These are phyloP conservation scores for Lyophyllum shimeji DNA, from an alignment of 768 basidiomycete species.

Conservation along the genomic window DNA sequence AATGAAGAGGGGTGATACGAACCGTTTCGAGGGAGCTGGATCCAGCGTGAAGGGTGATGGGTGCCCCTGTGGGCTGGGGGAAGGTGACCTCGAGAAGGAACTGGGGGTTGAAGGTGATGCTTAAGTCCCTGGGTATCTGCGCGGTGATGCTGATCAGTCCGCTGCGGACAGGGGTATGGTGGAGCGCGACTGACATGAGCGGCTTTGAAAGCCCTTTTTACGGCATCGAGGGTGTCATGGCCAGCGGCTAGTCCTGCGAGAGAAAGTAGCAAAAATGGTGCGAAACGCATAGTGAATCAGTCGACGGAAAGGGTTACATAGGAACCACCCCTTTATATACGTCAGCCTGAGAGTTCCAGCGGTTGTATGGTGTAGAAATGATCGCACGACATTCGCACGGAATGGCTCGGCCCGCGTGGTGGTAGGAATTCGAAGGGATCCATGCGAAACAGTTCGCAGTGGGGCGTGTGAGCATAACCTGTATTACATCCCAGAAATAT, in stretches of 20 bases:
- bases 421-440: not conserved
- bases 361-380: not conserved
- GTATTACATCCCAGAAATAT: too few species aligned
- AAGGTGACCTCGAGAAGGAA: conserved; percentile 26
- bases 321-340: not conserved
- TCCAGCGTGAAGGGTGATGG: conserved; percentile 26
- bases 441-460: not conserved
- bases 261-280: conserved; percentile 1
- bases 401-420: not conserved
- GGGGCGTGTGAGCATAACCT: not conserved
- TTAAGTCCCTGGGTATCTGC: conserved; percentile 22
- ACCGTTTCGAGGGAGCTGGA: conserved; percentile 19
- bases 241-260: conserved; percentile 15
- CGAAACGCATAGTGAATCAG: not conserved
- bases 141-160: not conserved
- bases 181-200: conserved; percentile 23
- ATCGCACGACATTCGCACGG: not conserved
- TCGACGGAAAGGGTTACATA: not conserved
- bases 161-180: not conserved
- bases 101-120: conserved; percentile 22
- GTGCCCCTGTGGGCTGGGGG: conserved; percentile 19
- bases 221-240: conserved; percentile 27
- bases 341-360: too few species aligned
- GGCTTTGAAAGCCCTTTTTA: conserved; percentile 28
- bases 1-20: not conserved